These are phyloP conservation scores for Boletus pseudo-olivaceus DNA, from an alignment of 768 basidiomycete species.

Conservation along the genomic window DNA sequence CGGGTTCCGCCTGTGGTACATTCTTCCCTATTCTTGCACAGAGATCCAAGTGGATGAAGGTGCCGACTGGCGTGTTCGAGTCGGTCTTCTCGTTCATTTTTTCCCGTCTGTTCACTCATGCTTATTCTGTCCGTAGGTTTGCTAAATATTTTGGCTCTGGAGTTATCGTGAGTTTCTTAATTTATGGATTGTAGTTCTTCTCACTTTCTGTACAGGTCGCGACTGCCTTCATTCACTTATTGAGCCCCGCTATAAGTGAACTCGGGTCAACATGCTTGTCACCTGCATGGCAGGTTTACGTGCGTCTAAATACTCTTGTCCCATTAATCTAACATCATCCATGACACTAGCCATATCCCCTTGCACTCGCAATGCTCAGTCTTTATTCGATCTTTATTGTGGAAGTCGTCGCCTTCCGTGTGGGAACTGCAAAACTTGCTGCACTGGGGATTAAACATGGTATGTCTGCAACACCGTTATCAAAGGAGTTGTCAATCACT, in stretches of 20 bases:
- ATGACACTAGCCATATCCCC: constrained; percentile 65
- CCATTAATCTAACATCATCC: neutral
- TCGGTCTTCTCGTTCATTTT: constrained; percentile 32
- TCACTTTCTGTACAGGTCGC: constrained; percentile 55
- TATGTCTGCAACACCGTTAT: constrained; percentile 23
- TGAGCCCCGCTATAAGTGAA: constrained; percentile 70
- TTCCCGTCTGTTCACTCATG: neutral
- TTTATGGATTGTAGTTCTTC: neutral
- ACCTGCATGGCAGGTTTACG: constrained; percentile 70
- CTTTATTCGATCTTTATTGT: constrained; percentile 82
- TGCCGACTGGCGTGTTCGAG: constrained; percentile 54
- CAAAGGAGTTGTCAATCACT: neutral
- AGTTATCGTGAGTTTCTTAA: constrained; percentile 58
- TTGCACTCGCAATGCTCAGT: constrained; percentile 76
- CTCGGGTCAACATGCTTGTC: constrained; percentile 68
- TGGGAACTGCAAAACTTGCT: constrained; percentile 71
- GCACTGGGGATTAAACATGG: constrained; percentile 63
- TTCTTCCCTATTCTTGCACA: constrained; percentile 68
- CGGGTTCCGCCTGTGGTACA: constrained; percentile 56
- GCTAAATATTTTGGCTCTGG: constrained; percentile 91
- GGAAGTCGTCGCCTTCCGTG: constrained; percentile 84
- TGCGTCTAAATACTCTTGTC: constrained; percentile 33
- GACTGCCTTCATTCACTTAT: constrained; percentile 84
- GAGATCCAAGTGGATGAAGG: constrained; percentile 45
- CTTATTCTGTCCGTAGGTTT: constrained; percentile 45